Conservation (phyloP, 805 yeast species). For the Saturnispora gosingensis region DNA sequence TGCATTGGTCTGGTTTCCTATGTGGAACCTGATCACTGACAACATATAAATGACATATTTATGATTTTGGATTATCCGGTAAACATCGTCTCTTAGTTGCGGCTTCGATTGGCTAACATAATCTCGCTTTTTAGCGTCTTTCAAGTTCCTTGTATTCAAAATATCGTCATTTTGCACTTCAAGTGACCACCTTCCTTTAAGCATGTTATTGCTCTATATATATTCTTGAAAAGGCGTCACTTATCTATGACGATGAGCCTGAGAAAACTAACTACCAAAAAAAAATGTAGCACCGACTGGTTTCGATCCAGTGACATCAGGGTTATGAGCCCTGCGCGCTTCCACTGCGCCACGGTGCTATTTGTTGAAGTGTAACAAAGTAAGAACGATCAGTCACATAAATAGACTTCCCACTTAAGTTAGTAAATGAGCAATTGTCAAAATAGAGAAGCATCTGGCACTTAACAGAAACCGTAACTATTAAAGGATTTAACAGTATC, state of each 20-base stretch:
- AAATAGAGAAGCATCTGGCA: too few species aligned
- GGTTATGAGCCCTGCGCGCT: conserved; percentile 99
- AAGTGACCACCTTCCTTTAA: background rate
- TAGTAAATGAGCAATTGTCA: too few species aligned
- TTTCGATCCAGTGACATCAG: conserved; percentile 97
- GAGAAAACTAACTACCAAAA: background rate
- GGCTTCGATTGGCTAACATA: background rate
- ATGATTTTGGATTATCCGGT: background rate
- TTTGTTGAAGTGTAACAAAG: background rate
- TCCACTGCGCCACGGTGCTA: conserved; percentile 98
- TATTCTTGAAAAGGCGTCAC: background rate
- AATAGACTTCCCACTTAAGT: too few species aligned
- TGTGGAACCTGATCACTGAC: background rate
- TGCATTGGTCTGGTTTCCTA: background rate
- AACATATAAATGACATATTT: conserved; percentile 1
- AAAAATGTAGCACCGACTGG: conserved; percentile 77
- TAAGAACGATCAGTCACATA: too few species aligned
- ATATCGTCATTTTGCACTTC: background rate
- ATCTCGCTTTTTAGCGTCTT: background rate
- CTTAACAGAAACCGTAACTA: too few species aligned
- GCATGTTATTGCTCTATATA: background rate
- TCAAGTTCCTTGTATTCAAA: background rate
- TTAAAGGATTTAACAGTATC: too few species aligned
- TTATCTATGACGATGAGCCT: background rate
- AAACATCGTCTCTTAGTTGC: background rate